Conservation (phyloP, 2,329 filamentous ascomycete genomes). For the Escovopsis sp. region DNA sequence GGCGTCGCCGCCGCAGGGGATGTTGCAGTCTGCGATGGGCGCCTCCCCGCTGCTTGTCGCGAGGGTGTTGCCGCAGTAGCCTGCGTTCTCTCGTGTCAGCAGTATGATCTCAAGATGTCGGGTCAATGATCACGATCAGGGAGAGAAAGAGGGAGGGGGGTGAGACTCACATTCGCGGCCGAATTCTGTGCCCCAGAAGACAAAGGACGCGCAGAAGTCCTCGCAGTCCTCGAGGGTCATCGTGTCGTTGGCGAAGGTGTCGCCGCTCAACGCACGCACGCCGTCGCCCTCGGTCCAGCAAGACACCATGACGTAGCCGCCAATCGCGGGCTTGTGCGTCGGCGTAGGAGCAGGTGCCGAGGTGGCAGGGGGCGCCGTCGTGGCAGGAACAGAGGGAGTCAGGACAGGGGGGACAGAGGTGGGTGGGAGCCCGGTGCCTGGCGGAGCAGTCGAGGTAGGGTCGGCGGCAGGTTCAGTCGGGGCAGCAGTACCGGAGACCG, state of each 20-base stretch:
- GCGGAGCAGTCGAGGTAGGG: not conserved
- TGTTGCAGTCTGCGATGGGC: slow-evolving; percentile 20
- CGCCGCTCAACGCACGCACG: slow-evolving; percentile 27
- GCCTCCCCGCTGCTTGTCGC: slow-evolving; percentile 14
- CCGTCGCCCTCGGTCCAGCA: slow-evolving; percentile 34
- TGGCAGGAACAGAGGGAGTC: slow-evolving; percentile 2
- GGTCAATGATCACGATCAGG: not conserved
- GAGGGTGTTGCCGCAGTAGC: slow-evolving; percentile 34
- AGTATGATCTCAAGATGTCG: too few species aligned
- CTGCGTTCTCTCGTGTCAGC: slow-evolving; percentile 9
- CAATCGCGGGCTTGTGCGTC: slow-evolving; percentile 24
- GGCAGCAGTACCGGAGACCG: slow-evolving; percentile 6
- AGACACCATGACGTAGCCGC: slow-evolving; percentile 29
- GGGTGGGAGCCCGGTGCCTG: slow-evolving; percentile 1
- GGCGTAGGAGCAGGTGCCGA: slow-evolving; percentile 11
- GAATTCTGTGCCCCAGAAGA: slow-evolving; percentile 37
- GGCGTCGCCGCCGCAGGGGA: slow-evolving; percentile 26
- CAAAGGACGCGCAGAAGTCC: slow-evolving; percentile 29
- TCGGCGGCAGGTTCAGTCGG: slow-evolving; percentile 4
- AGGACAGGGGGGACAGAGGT: slow-evolving; percentile 1
- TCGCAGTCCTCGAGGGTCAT: slow-evolving; percentile 37
- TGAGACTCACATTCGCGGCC: slow-evolving; percentile 31
- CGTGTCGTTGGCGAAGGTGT: slow-evolving; percentile 27
- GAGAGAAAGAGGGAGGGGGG: not conserved
- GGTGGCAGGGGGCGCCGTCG: slow-evolving; percentile 3